Conservation (phyloP, 345 rosid species). For the Triadica sebifera region DNA sequence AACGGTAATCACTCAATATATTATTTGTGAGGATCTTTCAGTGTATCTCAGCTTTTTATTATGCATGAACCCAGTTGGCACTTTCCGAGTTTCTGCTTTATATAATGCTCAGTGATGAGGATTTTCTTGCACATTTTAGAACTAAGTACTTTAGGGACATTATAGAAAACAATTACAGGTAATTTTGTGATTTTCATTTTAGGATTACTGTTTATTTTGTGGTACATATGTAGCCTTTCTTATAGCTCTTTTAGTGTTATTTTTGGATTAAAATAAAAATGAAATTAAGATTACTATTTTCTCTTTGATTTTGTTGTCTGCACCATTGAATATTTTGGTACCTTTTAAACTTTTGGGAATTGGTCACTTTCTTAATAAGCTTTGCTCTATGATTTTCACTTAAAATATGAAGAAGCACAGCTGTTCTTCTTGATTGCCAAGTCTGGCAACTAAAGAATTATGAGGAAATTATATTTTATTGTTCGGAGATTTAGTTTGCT, state of each 20-base stretch:
- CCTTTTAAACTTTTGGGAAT: background rate
- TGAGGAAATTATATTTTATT: background rate
- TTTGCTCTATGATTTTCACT: background rate
- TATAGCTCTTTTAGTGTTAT: background rate
- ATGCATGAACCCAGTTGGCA: background rate
- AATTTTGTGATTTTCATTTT: background rate
- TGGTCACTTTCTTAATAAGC: background rate
- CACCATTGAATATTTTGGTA: background rate
- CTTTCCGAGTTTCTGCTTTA: background rate
- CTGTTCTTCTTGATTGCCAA: background rate
- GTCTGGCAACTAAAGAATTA: background rate
- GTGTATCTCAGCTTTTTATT: background rate
- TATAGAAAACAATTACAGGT: background rate
- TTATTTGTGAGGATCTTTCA: background rate
- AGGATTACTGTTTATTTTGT: background rate
- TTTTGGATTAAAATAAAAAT: background rate
- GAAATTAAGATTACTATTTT: background rate
- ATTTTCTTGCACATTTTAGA: background rate
- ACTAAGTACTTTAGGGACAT: background rate
- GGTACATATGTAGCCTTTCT: background rate
- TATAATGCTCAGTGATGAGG: background rate
- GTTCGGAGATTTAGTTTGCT: background rate
- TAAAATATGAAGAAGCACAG: background rate
- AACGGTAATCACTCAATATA: conserved; percentile 51
- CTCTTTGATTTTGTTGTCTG: background rate